These are phyloP conservation scores for Clitopilus hobsonii DNA, from an alignment of 768 basidiomycete genomes.

Conservation along the genomic window DNA sequence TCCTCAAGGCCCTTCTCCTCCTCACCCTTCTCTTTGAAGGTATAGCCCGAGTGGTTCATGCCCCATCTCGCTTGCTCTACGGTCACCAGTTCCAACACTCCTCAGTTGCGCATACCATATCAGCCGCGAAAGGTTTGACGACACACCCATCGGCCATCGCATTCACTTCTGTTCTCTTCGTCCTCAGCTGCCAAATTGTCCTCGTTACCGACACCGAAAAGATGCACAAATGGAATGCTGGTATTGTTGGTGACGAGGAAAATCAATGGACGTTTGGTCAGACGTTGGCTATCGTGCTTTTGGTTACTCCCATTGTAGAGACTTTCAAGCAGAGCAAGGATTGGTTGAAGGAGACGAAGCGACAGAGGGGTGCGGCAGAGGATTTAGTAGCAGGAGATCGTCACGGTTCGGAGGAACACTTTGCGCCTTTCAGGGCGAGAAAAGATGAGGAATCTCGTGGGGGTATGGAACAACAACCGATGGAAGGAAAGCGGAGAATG, in stretches of 20 bases:
- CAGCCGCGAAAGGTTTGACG: neutral
- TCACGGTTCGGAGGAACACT: too few species aligned
- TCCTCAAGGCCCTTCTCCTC: neutral
- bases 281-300: too few species aligned
- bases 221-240: neutral
- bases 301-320: too few species aligned
- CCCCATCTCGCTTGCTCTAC: neutral
- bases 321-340: too few species aligned
- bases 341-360: too few species aligned
- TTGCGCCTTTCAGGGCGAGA: too few species aligned
- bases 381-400: too few species aligned
- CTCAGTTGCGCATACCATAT: neutral
- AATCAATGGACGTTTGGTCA: neutral
- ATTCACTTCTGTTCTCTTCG: neutral
- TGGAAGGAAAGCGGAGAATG: too few species aligned
- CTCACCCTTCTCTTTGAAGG: neutral
- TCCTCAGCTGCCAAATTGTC: neutral
- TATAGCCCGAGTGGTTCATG: neutral
- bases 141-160: neutral
- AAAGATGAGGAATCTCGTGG: too few species aligned
- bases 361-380: too few species aligned
- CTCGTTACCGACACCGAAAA: neutral
- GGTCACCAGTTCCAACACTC: neutral
- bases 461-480: too few species aligned
- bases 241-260: neutral